Conservation (phyloP, 257 asterid species). For the Penstemon newberryi region DNA sequence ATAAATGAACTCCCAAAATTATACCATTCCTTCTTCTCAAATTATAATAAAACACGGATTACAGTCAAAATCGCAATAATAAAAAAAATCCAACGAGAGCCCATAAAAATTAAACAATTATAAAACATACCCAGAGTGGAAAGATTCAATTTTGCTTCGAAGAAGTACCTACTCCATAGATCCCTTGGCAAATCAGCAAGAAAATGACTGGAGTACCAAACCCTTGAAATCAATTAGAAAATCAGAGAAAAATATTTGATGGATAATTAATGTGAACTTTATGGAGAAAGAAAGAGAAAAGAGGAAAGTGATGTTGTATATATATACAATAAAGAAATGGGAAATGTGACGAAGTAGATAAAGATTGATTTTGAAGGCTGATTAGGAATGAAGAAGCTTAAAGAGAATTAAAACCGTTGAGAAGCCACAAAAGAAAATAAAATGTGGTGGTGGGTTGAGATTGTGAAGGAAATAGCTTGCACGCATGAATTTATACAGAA, state of each 20-base stretch:
- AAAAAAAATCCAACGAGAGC: constrained; percentile 16
- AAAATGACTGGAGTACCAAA: constrained; percentile 16
- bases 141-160: constrained; percentile 23
- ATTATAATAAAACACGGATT: neutral
- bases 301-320: constrained; percentile 31
- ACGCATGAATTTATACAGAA: constrained; percentile 59
- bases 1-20: no score
- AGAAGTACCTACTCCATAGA: constrained; percentile 28
- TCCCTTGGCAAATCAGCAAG: constrained; percentile 26
- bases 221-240: constrained; percentile 8
- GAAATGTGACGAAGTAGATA: constrained; percentile 27
- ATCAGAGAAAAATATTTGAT: constrained; percentile 10
- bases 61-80: constrained; percentile 19
- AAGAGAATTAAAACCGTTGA: constrained; percentile 54
- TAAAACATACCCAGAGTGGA: constrained; percentile 14
- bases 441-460: constrained; percentile 30
- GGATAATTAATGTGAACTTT: neutral
- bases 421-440: constrained; percentile 26
- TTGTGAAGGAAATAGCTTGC: constrained; percentile 64
- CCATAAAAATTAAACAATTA: constrained; percentile 3
- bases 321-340: constrained; percentile 20
- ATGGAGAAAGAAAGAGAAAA: neutral
- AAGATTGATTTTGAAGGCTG: constrained; percentile 29
- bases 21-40: no score
- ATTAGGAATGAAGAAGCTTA: constrained; percentile 58